Evolutionary conservation across 805 yeast genomes (phyloP).

Genomic region (Tetrapisispora phaffii): DNA sequence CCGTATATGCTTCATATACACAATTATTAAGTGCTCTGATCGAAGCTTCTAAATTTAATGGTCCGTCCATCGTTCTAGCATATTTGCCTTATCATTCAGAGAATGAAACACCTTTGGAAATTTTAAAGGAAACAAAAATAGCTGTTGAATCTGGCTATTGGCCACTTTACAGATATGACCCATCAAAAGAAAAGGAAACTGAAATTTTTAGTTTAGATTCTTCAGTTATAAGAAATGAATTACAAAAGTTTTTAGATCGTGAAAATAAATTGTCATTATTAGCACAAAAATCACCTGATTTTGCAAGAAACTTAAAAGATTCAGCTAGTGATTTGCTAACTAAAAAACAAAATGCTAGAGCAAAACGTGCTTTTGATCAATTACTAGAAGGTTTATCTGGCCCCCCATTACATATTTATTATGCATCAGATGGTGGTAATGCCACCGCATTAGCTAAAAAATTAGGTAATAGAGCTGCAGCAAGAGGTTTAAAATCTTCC

Average conservation of each 20-base stretch:
- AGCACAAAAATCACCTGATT: constrained; percentile 58
- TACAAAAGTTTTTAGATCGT: constrained; percentile 73
- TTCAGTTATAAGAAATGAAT: constrained; percentile 62
- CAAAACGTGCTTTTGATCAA: constrained; percentile 67
- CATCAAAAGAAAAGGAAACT: constrained; percentile 40
- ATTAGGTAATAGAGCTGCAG: constrained; percentile 66
- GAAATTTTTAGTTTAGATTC: constrained; percentile 77
- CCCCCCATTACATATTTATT: constrained; percentile 79
- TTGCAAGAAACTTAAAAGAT: constrained; percentile 61
- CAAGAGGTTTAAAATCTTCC: constrained; percentile 51
- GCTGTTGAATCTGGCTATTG: constrained; percentile 94
- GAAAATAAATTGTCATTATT: constrained; percentile 80
- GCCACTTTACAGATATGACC: constrained; percentile 87
- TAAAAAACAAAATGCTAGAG: constrained; percentile 50
- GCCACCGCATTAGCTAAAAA: constrained; percentile 77
- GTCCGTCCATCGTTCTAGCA: constrained; percentile 87
- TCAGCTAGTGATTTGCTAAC: constrained; percentile 54
- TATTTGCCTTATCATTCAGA: constrained; percentile 70
- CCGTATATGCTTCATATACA: constrained; percentile 86
- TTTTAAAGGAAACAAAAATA: constrained; percentile 74
- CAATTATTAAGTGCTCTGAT: constrained; percentile 80
- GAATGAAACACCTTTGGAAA: constrained; percentile 55
- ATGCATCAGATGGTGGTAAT: constrained; percentile 88
- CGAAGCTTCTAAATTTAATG: constrained; percentile 82
- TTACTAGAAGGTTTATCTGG: constrained; percentile 82